Percentiles rank a stretch among this genome's conserved stretches.
phyloP scores from a whole-genome alignment of 441 rosid genomes.

The Biscutella auriculata region DNA sequence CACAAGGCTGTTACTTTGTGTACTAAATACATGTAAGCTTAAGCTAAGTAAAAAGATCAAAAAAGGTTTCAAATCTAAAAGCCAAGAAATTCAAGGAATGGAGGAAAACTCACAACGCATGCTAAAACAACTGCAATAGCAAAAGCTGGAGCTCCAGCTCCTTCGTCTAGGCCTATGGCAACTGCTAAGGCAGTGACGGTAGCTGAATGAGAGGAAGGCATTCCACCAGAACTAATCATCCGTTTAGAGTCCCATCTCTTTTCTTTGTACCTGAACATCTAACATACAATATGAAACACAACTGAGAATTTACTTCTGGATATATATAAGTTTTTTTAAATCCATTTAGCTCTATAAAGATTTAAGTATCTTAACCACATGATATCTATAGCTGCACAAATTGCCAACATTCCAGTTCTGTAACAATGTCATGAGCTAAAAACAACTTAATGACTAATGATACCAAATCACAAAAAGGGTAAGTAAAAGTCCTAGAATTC shows the following conservation, averaged over 20 bases:
- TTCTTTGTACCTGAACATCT: slow-evolving; percentile 89
- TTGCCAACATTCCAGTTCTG: not conserved
- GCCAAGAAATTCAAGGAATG: not conserved
- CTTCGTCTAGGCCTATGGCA: slow-evolving; percentile 75
- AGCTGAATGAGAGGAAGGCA: slow-evolving; percentile 96
- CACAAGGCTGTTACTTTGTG: not conserved
- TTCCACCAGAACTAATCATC: slow-evolving; percentile 84
- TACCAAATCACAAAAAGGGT: not conserved
- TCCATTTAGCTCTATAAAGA: not conserved
- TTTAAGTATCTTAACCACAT: not conserved
- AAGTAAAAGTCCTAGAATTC: not conserved
- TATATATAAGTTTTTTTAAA: not conserved
- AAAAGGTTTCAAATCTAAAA: not conserved
- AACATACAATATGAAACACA: slow-evolving; percentile 32
- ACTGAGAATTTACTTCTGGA: slow-evolving; percentile 23
- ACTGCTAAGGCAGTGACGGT: slow-evolving; percentile 80
- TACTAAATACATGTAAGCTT: not conserved
- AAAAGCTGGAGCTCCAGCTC: slow-evolving; percentile 61
- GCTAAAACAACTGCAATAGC: slow-evolving; percentile 79
- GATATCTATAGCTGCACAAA: not conserved
- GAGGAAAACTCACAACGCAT: slow-evolving; percentile 53
- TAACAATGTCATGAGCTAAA: not conserved
- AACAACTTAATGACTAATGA: no score
- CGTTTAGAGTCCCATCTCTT: slow-evolving; percentile 90
- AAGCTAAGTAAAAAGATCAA: not conserved